Conservation (phyloP, 306 rosid species). For the Lathyrus tuberosus region DNA sequence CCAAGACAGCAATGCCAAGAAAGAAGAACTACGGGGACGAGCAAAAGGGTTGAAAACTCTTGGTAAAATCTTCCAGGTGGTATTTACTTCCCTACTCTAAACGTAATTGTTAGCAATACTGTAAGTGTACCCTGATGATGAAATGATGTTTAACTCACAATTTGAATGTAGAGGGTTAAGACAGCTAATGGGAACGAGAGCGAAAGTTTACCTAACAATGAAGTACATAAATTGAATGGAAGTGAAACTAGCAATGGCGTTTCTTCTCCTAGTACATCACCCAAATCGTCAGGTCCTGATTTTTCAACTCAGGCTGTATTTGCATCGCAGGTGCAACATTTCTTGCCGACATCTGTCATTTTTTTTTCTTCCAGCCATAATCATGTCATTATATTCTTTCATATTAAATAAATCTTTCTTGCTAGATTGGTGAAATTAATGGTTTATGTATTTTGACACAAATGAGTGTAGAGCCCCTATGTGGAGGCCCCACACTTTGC, state of each 20-base stretch:
- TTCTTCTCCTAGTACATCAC: constrained; percentile 59
- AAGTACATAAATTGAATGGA: constrained; percentile 75
- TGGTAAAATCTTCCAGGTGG: constrained; percentile 96
- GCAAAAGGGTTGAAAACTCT: constrained; percentile 97
- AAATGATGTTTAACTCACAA: constrained; percentile 40
- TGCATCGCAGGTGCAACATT: constrained; percentile 56
- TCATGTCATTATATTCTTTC: constrained; percentile 7
- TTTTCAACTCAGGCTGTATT: constrained; percentile 45
- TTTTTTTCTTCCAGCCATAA: constrained; percentile 14
- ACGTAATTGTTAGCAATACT: constrained; percentile 26
- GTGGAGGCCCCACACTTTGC: constrained; percentile 78
- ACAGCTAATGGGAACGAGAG: constrained; percentile 62
- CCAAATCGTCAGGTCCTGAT: constrained; percentile 51
- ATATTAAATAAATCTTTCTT: constrained; percentile 11
- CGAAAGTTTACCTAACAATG: constrained; percentile 47
- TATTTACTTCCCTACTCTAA: constrained; percentile 30
- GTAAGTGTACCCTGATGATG: constrained; percentile 23
- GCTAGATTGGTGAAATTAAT: not conserved
- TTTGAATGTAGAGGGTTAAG: constrained; percentile 69
- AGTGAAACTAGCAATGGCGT: constrained; percentile 58
- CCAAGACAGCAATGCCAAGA: constrained; percentile 80
- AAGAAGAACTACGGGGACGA: constrained; percentile 91
- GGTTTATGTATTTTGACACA: constrained; percentile 27
- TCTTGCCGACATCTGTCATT: not conserved
- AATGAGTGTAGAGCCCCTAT: constrained; percentile 72